Percentiles rank a stretch among this genome's conserved stretches.
Evolutionary conservation across 2,329 filamentous ascomycete species (phyloP).

Genomic region (Periconia sp.): DNA sequence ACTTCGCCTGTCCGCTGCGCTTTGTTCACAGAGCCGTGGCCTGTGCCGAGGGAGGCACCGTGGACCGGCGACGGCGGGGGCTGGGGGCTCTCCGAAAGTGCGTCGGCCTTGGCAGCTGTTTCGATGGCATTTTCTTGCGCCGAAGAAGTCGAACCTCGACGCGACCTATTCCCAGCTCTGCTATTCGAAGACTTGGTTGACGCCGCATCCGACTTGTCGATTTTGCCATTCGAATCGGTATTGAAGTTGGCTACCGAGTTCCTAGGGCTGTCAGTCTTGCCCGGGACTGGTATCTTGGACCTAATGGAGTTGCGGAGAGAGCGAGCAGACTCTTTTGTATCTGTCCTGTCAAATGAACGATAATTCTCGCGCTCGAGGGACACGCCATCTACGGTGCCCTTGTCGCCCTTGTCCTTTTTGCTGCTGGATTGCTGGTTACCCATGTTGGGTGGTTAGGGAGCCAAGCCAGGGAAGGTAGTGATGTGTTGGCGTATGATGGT

Average conservation of each 20-base stretch:
- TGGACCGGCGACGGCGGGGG: conserved; percentile 86
- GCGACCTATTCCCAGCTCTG: conserved; percentile 47
- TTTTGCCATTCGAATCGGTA: conserved; percentile 56
- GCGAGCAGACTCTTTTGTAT: conserved; percentile 89
- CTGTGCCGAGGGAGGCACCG: conserved; percentile 73
- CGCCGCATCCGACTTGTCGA: conserved; percentile 74
- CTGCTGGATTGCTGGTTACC: conserved; percentile 76
- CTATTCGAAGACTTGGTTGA: conserved; percentile 77
- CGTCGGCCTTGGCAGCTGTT: conserved; percentile 40
- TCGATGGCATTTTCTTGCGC: conserved; percentile 51
- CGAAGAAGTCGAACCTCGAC: conserved; percentile 43
- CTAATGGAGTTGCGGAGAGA: conserved; percentile 82
- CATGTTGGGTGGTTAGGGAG: conserved; percentile 61
- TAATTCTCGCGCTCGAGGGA: conserved; percentile 74
- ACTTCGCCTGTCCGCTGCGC: conserved; percentile 90
- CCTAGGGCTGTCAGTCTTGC: conserved; percentile 80
- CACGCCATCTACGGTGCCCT: conserved; percentile 58
- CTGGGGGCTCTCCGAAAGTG: conserved; percentile 42
- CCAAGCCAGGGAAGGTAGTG: conserved; percentile 12
- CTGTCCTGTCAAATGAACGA: conserved; percentile 88
- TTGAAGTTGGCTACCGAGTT: conserved; percentile 69
- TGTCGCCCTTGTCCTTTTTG: conserved; percentile 51
- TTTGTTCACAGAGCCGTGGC: conserved; percentile 77
- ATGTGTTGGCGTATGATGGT: conserved; percentile 13
- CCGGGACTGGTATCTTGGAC: conserved; percentile 82